phyloP scores from a whole-genome alignment of 202 grass and related monocot species.

The Panicum virgatum region DNA sequence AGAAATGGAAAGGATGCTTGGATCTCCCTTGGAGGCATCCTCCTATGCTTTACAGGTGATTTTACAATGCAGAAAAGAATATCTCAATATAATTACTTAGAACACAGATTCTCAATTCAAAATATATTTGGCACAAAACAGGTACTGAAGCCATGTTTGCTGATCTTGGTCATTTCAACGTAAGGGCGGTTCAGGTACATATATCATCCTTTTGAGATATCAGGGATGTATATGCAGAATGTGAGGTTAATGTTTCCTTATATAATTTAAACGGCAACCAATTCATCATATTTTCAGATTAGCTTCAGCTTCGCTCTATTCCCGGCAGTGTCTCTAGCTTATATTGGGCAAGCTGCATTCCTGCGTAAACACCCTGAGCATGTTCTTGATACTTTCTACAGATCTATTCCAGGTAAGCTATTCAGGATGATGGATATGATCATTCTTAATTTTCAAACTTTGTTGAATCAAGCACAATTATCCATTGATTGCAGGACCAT shows the following conservation, averaged over 20 bases:
- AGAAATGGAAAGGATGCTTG: neutral
- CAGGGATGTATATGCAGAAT: neutral
- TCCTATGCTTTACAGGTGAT: neutral
- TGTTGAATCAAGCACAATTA: neutral
- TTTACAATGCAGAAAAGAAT: neutral
- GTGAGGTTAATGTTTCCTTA: neutral
- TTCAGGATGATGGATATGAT: neutral
- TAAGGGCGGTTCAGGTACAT: neutral
- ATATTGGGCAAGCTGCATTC: slow-evolving; percentile 41
- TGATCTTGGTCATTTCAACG: neutral
- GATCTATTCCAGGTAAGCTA: slow-evolving; percentile 36
- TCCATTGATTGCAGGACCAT: neutral
- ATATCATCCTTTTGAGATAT: neutral
- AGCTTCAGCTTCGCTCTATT: slow-evolving; percentile 17
- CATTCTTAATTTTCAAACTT: neutral
- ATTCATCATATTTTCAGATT: neutral
- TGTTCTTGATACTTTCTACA: slow-evolving; percentile 31
- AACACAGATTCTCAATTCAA: neutral
- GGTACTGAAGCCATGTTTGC: neutral
- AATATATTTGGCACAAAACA: neutral
- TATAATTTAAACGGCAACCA: neutral
- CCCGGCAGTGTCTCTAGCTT: slow-evolving; percentile 29
- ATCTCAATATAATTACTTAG: neutral
- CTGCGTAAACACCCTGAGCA: slow-evolving; percentile 23
- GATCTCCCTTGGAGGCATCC: neutral